A percentile compares a stretch with the other conserved stretches of the same genome.
phyloP scores from a whole-genome alignment of 257 asterid genomes.

The Sherardia arvensis region DNA sequence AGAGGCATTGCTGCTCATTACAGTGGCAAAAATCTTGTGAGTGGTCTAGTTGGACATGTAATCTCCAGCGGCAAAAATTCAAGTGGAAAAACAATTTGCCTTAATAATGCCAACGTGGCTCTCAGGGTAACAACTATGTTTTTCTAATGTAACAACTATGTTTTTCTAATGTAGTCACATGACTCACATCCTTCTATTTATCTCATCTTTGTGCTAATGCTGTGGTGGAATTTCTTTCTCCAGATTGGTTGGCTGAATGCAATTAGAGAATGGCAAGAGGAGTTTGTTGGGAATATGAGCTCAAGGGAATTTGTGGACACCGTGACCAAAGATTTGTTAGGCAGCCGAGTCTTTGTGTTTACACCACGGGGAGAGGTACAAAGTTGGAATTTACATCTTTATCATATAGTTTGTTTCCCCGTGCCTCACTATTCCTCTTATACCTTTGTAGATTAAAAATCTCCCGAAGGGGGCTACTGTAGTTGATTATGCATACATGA shows the following conservation, averaged over 20 bases:
- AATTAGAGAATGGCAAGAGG: constrained; percentile 97
- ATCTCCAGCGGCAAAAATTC: constrained; percentile 44
- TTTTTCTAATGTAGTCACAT: neutral
- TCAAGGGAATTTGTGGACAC: constrained; percentile 94
- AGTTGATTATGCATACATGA: constrained; percentile 81
- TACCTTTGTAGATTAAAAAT: constrained; percentile 56
- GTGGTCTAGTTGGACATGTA: constrained; percentile 72
- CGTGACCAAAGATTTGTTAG: constrained; percentile 76
- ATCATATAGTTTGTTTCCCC: constrained; percentile 1
- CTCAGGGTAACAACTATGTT: constrained; percentile 51
- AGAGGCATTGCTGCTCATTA: constrained; percentile 96
- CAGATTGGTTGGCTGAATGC: constrained; percentile 98
- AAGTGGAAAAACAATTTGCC: constrained; percentile 58
- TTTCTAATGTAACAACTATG: neutral
- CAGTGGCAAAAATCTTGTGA: constrained; percentile 72
- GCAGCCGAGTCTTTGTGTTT: constrained; percentile 93
- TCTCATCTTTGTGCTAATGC: constrained; percentile 14
- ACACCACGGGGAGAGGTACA: constrained; percentile 92
- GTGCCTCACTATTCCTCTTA: constrained; percentile 4
- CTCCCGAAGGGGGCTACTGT: constrained; percentile 82
- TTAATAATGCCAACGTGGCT: constrained; percentile 81
- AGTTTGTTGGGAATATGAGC: constrained; percentile 93
- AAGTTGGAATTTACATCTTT: neutral
- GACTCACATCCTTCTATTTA: neutral
- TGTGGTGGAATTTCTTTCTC: constrained; percentile 9